Base-by-base conservation (phyloP, 768 basidiomycete genomes). In the Leccinum olivaceopallidum region DNA sequence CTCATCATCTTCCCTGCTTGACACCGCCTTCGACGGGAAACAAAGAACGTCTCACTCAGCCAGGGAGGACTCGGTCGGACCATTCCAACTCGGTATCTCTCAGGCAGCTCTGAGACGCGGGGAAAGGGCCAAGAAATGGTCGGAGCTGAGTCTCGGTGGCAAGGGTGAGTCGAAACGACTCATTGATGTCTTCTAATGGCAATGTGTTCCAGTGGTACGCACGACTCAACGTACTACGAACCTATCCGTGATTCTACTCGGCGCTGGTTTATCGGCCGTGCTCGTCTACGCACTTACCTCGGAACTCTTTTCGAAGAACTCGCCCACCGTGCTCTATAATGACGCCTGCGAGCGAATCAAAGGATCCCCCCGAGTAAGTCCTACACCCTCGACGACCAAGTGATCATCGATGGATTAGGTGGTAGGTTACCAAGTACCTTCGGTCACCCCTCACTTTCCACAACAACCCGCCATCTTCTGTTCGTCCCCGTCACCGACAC, bases 301-400 rank as follows among this genome's bases (percentile, higher is more conserved):
- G 7, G 92, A 94, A 69, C 78, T 94, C 7, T 92, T 93, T 72
- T 92, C 92, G n/a, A 86, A 83, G 71, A 94, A 94, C 71, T 93
- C 91, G 28, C 89, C 92, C 6, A 92, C 92, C 5, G 89, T 91
- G 28, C 75, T 94, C 34, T 92, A 92, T 68, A 83, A 83, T 47
- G 79, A 83, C 42, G 80, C 83, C 26, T 85, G 84, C 67, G 75
- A 82, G 32, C 76, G 75, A 56, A 81, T 85, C 58, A 78, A 80
- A 60, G 69, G 70, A 1, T 85, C 83, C 3, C 70, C 75, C 20
- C 74, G 72, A 69, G 83, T 85, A 62, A 47, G 79, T 69, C 50
- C 26, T 47, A 53, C 42, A 37, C 26, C 12, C 16, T 42, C 20
- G 20, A 50, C 6, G 20, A 34, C 37, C 50, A 51, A 24, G 36